Base-by-base conservation (phyloP, 805 yeast genomes). In the Diddensiella caesifluorescens region DNA sequence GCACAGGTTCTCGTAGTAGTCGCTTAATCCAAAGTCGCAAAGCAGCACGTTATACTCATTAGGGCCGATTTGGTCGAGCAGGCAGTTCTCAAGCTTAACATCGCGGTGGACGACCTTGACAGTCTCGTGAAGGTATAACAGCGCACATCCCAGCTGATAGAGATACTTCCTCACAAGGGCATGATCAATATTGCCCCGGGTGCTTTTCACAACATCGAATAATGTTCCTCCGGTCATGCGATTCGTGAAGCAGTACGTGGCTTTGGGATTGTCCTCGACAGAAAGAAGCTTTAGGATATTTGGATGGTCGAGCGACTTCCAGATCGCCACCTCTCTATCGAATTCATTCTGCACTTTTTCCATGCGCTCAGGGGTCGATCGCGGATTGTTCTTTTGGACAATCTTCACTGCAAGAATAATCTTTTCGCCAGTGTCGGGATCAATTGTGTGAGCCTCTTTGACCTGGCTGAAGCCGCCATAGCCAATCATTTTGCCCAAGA, bases 391-490 rank as follows among this genome's bases (percentile, higher is more conserved):
- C 55, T 55, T 56, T 41, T 45, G 71, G 4, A 77, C 73, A 32
- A 76, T 71, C 57, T 83, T 83, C 49, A 83, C 75, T 0, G 92
- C 94, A 26, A 49, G 48, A 9, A 55, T 46, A 7, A 52, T 44
- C 37, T 49, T 49, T 15, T 52, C 32, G 12, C 59, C 59, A 4
- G 39, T 34, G 32, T 62, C 62, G 19, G 48, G 30, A 19, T 56
- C 56, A 10, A 52, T 44, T 12, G 61, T 48, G 5, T 55, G 60
- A 48, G 90, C 83, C 57, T 83, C 90, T 44, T 95, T 67, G 7
- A 88, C 81, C 22, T 80, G 73, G 7, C 95, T 95, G 83, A 92
- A 89, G 0, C 95, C 94, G 10, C 97, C 96, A 57, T 75, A 77
- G 1, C 95, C 95, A 47, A 87, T 80, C 7, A 81, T 73, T 51